Evolutionary conservation across 208 protist species (phyloP).

Genomic region (Acanthamoeba healyi): DNA sequence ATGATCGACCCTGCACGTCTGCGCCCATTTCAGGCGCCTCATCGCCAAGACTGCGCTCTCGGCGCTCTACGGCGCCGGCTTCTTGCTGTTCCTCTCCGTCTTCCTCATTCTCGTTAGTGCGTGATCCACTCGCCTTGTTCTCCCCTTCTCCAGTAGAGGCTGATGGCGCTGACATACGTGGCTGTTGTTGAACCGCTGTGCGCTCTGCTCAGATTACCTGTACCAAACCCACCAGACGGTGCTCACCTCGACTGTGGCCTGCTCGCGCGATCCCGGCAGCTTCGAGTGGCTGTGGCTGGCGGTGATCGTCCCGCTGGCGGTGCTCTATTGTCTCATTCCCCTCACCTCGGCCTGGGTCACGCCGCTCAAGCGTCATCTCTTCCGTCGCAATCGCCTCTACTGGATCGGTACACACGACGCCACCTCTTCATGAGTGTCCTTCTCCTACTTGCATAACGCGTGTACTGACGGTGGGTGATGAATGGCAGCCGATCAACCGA

Average conservation of each 20-base stretch:
- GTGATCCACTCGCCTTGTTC: neutral
- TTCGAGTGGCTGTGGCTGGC: slow-evolving; percentile 49
- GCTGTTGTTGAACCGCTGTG: neutral
- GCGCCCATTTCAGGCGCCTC: neutral
- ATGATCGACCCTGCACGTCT: neutral
- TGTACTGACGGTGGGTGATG: neutral
- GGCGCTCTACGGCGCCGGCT: neutral
- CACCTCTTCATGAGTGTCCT: too few species aligned
- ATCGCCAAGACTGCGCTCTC: neutral
- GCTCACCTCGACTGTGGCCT: neutral
- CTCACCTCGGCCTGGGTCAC: slow-evolving; percentile 58
- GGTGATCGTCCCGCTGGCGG: slow-evolving; percentile 38
- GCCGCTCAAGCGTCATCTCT: slow-evolving; percentile 54
- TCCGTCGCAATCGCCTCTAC: slow-evolving; percentile 42
- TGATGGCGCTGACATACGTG: too few species aligned
- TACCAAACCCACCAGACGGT: slow-evolving; percentile 16
- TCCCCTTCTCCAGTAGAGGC: too few species aligned
- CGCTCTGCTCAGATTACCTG: neutral
- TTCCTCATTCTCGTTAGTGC: slow-evolving; percentile 36
- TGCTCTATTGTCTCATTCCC: slow-evolving; percentile 27
- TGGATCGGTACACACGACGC: neutral
- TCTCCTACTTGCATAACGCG: too few species aligned
- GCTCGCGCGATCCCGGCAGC: slow-evolving; percentile 14
- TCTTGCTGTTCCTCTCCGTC: neutral
- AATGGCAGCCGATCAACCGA: slow-evolving; percentile 29